phyloP scores from a whole-genome alignment of 441 rosid species.

The Bruguiera hainesii region DNA sequence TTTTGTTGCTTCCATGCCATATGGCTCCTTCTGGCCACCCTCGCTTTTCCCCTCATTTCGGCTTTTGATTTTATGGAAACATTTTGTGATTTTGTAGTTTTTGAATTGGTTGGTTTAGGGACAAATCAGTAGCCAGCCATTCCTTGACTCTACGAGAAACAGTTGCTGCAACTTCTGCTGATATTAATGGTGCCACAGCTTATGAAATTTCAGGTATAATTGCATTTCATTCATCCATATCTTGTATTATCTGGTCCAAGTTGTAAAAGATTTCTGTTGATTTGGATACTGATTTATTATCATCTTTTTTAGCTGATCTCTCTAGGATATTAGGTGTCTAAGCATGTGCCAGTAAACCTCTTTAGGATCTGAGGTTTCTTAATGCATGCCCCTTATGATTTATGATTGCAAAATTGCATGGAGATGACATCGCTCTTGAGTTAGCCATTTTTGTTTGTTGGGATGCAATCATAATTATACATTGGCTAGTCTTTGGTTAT shows the following conservation, averaged over 20 bases:
- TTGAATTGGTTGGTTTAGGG: slow-evolving; percentile 40
- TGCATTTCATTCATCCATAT: background rate
- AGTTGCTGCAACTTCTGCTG: slow-evolving; percentile 48
- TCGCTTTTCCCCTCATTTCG: background rate
- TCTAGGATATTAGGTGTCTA: too few relatives aligned
- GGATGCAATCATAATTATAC: too few relatives aligned
- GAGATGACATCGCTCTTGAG: background rate
- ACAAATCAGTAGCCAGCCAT: slow-evolving; percentile 70
- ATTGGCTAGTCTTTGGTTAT: background rate
- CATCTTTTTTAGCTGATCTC: too few relatives aligned
- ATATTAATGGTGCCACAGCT: slow-evolving; percentile 60
- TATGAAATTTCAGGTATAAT: slow-evolving; percentile 69
- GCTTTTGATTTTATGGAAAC: background rate
- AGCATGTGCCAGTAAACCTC: background rate
- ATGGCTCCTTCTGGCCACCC: background rate
- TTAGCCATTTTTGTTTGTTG: background rate
- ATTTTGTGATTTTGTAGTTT: background rate
- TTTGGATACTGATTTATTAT: too few relatives aligned
- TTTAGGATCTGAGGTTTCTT: background rate
- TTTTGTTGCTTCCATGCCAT: background rate
- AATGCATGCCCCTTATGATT: background rate
- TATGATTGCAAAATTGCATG: background rate
- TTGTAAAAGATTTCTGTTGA: too few relatives aligned
- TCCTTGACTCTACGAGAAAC: slow-evolving; percentile 71
- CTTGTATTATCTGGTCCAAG: too few relatives aligned